Base-by-base conservation (phyloP, 2,329 filamentous ascomycete genomes). In the Ophiostoma ulmi region DNA sequence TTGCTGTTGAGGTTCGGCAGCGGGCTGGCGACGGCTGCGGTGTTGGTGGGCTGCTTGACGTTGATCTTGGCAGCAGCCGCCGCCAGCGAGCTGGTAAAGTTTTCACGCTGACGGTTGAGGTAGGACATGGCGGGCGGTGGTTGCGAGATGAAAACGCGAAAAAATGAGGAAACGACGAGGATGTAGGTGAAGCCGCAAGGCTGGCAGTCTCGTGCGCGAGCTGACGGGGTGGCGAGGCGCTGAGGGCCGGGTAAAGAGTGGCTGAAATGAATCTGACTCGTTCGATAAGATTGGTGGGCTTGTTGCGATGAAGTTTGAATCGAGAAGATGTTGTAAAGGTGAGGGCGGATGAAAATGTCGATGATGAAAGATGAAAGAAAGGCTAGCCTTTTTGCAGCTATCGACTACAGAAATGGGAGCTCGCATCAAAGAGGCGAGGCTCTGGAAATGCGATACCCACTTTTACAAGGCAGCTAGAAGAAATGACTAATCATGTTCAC, bases 41-140 rank as follows among this genome's bases (percentile, higher is more conserved):
- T 80, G 39, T 41, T 48, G 44, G 10, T 48, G 44, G 35, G 80
- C 85, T 73, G 84, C 85, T 70, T 76, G 77, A 65, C 63, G 52
- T 82, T 83, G 74, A 92, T 81, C 76, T 90, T 90, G 69, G 86
- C 81, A 26, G 89, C 87, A n/a, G 87, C 88, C 69, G 87, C 84
- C 72, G 87, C 82, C 72, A 90, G 85, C 73, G 84, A 85, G 75
- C 84, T 87, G 75, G 83, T 87, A 80, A 90, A 88, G 75, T 81
- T 84, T 71, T 85, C 87, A 74, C 88, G 84, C 79, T 90, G 87
- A 75, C 87, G 88, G 75, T 90, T 87, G 72, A 91, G 84, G 75
- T 87, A 89, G 71, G 87, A 88, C 74, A 74, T 74, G 67, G 17
- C 31, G 20, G 67, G 17, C 31, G 20, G 36, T 17, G 44, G 17